These are phyloP conservation scores for Ruellia speciosa DNA, from an alignment of 305 asterid species.

Conservation along the genomic window DNA sequence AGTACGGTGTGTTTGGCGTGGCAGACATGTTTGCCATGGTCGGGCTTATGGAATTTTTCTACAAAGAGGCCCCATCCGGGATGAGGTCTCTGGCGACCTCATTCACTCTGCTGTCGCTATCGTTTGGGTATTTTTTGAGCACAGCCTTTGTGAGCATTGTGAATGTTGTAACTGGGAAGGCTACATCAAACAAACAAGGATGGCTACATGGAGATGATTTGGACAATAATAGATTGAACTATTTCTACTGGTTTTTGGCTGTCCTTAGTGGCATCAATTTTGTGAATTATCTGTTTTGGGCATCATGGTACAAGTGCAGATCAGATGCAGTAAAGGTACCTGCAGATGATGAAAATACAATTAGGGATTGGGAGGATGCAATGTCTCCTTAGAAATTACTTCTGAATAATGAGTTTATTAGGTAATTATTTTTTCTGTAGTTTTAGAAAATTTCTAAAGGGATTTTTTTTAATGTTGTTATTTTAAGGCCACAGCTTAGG, in stretches of 20 bases:
- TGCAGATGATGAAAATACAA: not conserved
- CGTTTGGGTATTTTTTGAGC: slow-evolving; percentile 32
- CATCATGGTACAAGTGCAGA: not conserved
- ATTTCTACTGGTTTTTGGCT: slow-evolving; percentile 4
- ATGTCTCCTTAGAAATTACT: not conserved
- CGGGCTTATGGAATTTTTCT: slow-evolving; percentile 36
- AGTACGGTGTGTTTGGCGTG: slow-evolving; percentile 33
- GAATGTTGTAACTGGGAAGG: slow-evolving; percentile 1
- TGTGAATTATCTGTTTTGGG: not conserved
- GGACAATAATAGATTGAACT: not conserved
- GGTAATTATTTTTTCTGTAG: no score
- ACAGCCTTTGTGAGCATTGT: slow-evolving; percentile 28
- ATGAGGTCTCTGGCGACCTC: slow-evolving; percentile 39
- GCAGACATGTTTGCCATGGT: slow-evolving; percentile 42
- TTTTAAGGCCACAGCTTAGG: no score
- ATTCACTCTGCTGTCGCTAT: slow-evolving; percentile 25
- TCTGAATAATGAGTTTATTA: no score
- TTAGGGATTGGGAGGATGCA: not conserved
- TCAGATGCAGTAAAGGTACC: not conserved
- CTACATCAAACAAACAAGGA: not conserved
- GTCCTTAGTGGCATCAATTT: not conserved
- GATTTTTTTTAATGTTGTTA: no score
- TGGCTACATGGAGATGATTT: not conserved
- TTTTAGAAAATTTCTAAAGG: no score
- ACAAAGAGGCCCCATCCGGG: slow-evolving; percentile 33